Evolutionary conservation across 2,329 filamentous ascomycete genomes (phyloP), one percentile per base, ranked within the genome.

Genomic region (Calonectria fujianensis): DNA sequence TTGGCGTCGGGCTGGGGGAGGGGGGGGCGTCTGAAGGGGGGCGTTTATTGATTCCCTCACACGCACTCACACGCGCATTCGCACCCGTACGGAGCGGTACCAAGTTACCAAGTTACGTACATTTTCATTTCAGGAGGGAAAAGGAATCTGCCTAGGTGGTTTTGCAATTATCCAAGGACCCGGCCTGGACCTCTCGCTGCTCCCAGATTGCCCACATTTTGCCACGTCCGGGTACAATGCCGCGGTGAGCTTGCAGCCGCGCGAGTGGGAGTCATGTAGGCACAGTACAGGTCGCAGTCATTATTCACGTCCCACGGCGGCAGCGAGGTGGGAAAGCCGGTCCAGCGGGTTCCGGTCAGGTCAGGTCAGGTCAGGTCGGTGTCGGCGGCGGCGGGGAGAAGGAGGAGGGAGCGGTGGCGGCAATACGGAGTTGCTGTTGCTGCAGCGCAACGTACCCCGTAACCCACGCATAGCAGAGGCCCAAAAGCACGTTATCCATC

Each of bases 1-100:
- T 79, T 79, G 78, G 76, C 45, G 48, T n/a, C 70, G 66, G 74
- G 63, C 37, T 64, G 37, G 68, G 74, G 48, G 72, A 48, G 54
- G 66, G 57, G 50, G 9, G 51, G 69, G 68, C 64, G 74, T 50
- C 20, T 37, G 20, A 27, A 35, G 78, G 74, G 74, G 76, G 75
- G 75, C 64, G 74, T 71, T 54, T 39, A 65, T 24, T 37, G 72
- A 76, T 70, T 20, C 37, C 45, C 20, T 64, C 61, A 67, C 74
- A 74, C 70, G 41, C 75, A 76, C 72, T 74, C 52, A 71, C 31
- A 51, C n/a, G 24, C 37, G n/a, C 50, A 72, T 72, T 72, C 51
- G 52, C 70, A 72, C 70, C 70, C 50, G 70, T 72, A 51, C 64
- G 61, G 37, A 52, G 31, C 57, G 51, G 71, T 68, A 72, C 64